Conservation (phyloP, 441 rosid species). For the Kokia cookei region DNA sequence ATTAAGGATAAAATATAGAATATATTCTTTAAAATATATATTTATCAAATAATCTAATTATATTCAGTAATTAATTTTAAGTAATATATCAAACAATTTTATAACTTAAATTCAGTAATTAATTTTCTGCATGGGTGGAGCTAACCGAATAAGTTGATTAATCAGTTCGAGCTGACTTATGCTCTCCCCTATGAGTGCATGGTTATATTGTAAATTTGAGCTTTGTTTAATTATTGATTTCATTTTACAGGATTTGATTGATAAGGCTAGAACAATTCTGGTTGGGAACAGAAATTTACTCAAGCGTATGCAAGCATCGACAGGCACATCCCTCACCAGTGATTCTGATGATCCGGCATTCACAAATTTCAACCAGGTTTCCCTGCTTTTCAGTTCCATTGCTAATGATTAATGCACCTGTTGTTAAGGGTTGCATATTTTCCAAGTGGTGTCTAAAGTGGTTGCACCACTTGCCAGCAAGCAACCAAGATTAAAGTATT, state of each 20-base stretch:
- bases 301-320: slow-evolving; percentile 56
- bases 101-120: too few species aligned
- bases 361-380: slow-evolving; percentile 73
- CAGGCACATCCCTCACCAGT: slow-evolving; percentile 30
- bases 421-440: slow-evolving; percentile 37
- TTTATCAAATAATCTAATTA: too few species aligned
- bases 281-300: slow-evolving; percentile 61
- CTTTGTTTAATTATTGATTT: slow-evolving; percentile 6
- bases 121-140: too few species aligned
- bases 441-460: slow-evolving; percentile 36
- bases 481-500: slow-evolving; percentile 38
- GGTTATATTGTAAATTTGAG: neutral
- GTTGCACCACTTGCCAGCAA: slow-evolving; percentile 52
- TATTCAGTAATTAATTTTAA: too few species aligned
- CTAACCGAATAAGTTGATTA: too few species aligned
- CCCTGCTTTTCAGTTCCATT: neutral
- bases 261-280: slow-evolving; percentile 64
- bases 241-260: slow-evolving; percentile 69
- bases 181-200: too few species aligned
- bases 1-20: too few species aligned
- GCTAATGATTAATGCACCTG: neutral
- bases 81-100: too few species aligned
- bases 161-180: too few species aligned
- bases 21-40: too few species aligned
- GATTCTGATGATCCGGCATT: slow-evolving; percentile 55